phyloP scores from a whole-genome alignment of 2,329 filamentous ascomycete species.

The Colletotrichum caudatum region DNA sequence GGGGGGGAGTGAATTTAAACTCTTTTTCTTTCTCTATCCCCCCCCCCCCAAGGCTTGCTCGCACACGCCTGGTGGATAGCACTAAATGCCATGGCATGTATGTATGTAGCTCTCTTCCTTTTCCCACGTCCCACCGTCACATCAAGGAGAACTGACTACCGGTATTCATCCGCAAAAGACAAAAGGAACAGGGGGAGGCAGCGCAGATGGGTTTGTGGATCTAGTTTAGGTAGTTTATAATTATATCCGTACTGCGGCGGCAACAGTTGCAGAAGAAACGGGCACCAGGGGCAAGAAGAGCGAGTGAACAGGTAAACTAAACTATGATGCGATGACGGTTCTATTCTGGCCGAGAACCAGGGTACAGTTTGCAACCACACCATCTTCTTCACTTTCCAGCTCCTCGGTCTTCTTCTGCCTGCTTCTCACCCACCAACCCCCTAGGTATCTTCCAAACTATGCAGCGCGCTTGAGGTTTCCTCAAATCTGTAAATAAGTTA shows the following conservation, averaged over 20 bases:
- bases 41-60: neutral
- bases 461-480: neutral
- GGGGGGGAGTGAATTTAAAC: slow-evolving; percentile 24
- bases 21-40: neutral
- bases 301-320: no score
- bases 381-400: neutral
- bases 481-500: slow-evolving; percentile 22
- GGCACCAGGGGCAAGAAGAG: neutral
- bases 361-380: no score
- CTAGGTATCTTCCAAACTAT: neutral
- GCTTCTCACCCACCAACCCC: neutral
- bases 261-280: neutral
- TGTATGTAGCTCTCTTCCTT: neutral
- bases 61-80: neutral
- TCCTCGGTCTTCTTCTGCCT: neutral
- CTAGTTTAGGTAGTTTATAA: no score
- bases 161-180: no score
- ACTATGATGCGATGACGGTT: neutral
- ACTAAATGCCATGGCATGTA: neutral
- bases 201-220: neutral
- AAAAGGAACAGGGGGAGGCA: neutral
- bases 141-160: neutral
- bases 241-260: neutral
- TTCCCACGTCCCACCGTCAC: neutral
- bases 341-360: neutral